Percentiles rank a stretch among this genome's conserved stretches.
These are phyloP conservation scores for Cutaneotrichosporon dermatis DNA, from an alignment of 1,284 basidiomycete species.

Conservation along the genomic window DNA sequence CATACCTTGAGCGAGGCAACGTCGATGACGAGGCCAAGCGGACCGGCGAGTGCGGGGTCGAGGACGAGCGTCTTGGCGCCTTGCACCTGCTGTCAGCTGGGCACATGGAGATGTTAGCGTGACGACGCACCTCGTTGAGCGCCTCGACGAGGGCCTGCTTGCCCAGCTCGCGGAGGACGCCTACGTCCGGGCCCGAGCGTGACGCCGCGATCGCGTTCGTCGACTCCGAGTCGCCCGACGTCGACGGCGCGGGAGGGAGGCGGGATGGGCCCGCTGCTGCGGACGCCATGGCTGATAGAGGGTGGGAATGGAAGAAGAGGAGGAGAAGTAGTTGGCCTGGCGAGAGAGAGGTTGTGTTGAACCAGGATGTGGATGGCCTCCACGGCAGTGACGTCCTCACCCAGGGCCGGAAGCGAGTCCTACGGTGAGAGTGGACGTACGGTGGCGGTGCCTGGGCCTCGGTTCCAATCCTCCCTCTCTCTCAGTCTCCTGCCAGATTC, in stretches of 20 bases:
- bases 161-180: constrained; percentile 67
- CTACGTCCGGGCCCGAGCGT: constrained; percentile 57
- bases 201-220: constrained; percentile 17
- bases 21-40: constrained; percentile 87
- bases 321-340: no score
- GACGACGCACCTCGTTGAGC: constrained; percentile 63
- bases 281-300: background rate
- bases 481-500: no score
- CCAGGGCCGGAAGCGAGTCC: no score
- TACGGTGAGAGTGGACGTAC: no score
- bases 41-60: constrained; percentile 80
- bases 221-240: constrained; percentile 44
- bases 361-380: no score
- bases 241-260: constrained; percentile 33
- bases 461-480: no score
- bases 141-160: constrained; percentile 71
- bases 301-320: no score
- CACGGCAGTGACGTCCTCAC: no score
- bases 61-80: constrained; percentile 94
- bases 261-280: constrained; percentile 22
- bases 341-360: no score
- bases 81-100: constrained; percentile 60
- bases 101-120: constrained; percentile 29
- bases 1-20: constrained; percentile 82
- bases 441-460: no score